Base-by-base conservation (phyloP, 2,329 filamentous ascomycete species). In the Pyricularia sp. region DNA sequence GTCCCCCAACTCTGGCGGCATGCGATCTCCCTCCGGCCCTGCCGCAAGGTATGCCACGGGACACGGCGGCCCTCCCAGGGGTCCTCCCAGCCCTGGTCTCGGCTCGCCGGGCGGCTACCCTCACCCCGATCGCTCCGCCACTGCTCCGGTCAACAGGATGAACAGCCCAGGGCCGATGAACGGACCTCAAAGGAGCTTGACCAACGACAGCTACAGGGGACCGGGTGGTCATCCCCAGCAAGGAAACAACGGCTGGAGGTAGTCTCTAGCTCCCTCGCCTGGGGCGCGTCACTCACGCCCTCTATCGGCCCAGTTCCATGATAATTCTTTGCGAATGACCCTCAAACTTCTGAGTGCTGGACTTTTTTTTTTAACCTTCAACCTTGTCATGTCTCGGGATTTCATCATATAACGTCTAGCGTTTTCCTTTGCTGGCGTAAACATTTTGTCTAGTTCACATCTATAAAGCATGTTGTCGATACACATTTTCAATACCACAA, bases 121-220 rank as follows among this genome's bases (percentile, higher is more conserved):
- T 17, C 30, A n/a, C 55, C 25, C 26, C 5, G 66, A 55, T 9
- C 42, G 71, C 36, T 71, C 70, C 64, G 82, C 82, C 69, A 71
- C 71, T 31, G 33, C 69, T 2, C 69, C 71, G 7, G 31, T 20
- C 30, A 68, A 42, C n/a, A 61, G 69, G 58, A 67, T 68, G 14
- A 68, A 70, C 23, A 71, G 71, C 55, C 70, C 71, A 12, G 67
- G 65, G 17, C 65, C 68, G 28, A 28, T 67, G 55, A 23, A 33
- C 65, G 26, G 30, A 26, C 71, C 71, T 17, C 70, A 69, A 55
- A 70, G 72, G 28, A 71, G 70, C 68, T 71, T 68, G 65, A 73
- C 70, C 11, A 68, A 64, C 30, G 67, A 68, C 55, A 58, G 55
- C 9, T 63, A 64, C 59, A 33, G 36, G 9, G 31, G 67, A 2